These are phyloP conservation scores for Rhodotorula diobovata DNA, from an alignment of 768 basidiomycete genomes.

Conservation along the genomic window DNA sequence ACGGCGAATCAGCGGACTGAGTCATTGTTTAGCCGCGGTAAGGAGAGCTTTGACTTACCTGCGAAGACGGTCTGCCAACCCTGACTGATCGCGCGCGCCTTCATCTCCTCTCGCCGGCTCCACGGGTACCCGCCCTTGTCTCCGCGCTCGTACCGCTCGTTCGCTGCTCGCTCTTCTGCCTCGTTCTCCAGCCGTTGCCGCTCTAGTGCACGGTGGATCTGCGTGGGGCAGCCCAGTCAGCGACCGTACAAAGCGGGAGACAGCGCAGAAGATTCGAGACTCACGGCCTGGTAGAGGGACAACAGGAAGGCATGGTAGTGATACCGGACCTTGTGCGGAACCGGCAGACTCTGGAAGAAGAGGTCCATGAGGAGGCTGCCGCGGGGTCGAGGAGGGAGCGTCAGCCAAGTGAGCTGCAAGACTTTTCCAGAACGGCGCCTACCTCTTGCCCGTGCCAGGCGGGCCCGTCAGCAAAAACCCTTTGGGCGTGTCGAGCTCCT, in stretches of 20 bases:
- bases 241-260: conserved; percentile 44
- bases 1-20: background rate
- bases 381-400: too few relatives aligned
- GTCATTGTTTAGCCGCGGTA: background rate
- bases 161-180: conserved; percentile 39
- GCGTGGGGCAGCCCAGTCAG: conserved; percentile 24
- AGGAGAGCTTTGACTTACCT: conserved; percentile 15
- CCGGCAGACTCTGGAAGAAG: conserved; percentile 57
- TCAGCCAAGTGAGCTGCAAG: too few relatives aligned
- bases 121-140: conserved; percentile 40
- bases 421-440: too few relatives aligned
- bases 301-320: conserved; percentile 61
- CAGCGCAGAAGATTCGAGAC: conserved; percentile 32
- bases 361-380: conserved; percentile 56
- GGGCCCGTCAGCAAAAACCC: conserved; percentile 45
- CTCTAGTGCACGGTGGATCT: conserved; percentile 44
- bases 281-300: conserved; percentile 51
- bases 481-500: conserved; percentile 55
- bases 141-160: conserved; percentile 17
- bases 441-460: conserved; percentile 32
- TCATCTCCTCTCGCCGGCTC: conserved; percentile 41
- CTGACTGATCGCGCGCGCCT: conserved; percentile 47
- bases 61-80: conserved; percentile 44
- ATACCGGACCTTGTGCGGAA: conserved; percentile 56
- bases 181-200: conserved; percentile 43